A percentile compares a stretch with the other conserved stretches of the same genome.
phyloP scores from a whole-genome alignment of 441 rosid species.

The Bruguiera hainesii region DNA sequence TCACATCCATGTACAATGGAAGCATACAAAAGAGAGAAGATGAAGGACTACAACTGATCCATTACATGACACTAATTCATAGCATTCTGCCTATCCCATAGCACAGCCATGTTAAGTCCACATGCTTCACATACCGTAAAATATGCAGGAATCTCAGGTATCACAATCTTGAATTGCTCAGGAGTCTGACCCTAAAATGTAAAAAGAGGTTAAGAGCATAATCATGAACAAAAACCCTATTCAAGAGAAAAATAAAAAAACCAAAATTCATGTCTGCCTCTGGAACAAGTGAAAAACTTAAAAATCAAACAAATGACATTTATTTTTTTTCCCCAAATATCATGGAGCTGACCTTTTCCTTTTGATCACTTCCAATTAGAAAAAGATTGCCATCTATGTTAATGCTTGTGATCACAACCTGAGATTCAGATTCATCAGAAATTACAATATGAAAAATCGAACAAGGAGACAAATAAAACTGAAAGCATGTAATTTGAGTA shows the following conservation, averaged over 20 bases:
- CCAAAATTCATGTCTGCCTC: conserved; percentile 1
- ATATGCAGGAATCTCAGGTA: conserved; percentile 90
- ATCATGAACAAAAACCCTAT: neutral
- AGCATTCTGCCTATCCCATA: no score
- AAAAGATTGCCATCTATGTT: conserved; percentile 70
- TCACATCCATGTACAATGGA: no score
- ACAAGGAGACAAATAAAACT: neutral
- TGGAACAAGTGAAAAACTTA: neutral
- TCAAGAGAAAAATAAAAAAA: neutral
- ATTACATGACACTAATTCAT: no score
- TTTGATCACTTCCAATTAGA: conserved; percentile 90
- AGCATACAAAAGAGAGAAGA: no score
- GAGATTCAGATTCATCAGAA: conserved; percentile 31
- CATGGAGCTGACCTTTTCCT: conserved; percentile 60
- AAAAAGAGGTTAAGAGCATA: conserved; percentile 3
- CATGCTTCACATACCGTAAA: conserved; percentile 65
- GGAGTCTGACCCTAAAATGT: conserved; percentile 61
- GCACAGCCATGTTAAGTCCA: neutral
- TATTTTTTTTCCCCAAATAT: neutral
- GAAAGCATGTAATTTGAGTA: no score
- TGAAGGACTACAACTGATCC: no score
- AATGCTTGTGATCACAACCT: conserved; percentile 98
- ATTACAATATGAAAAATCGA: conserved; percentile 1
- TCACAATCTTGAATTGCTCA: conserved; percentile 85
- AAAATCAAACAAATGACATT: neutral